Evolutionary conservation across 2,329 filamentous ascomycete genomes (phyloP), one percentile per base, ranked within the genome.

Genomic region (Aureobasidium sp.): DNA sequence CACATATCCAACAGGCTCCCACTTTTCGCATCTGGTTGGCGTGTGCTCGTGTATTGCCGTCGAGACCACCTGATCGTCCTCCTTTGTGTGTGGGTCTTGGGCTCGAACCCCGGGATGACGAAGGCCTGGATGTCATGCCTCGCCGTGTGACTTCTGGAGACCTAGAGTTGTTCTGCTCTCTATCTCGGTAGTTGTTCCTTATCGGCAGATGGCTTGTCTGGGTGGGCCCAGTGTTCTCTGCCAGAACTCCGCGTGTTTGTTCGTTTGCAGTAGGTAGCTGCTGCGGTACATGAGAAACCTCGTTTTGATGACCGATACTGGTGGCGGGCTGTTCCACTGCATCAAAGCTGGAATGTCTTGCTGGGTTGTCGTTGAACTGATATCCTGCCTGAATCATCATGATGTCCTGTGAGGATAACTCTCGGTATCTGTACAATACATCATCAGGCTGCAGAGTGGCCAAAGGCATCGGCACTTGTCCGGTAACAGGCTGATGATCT

Each of bases 1-100:
- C 74, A 63, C 78, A 80, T 31, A 77, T 73, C 78, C 78, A 80
- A 62, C 78, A 80, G 11, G 77, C 76, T 25, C 75, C 74, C 8
- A 74, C 72, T 59, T 77, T 77, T 15, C 78, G 75, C 77, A 79
- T 78, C 44, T 74, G 71, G 53, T 76, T 73, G 45, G 74, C 77
- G 57, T 75, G 73, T 63, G 74, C 74, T 69, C 74, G 69, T 64
- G 73, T 69, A 37, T 74, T 73, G 47, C 72, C 75, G 48, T 72
- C 70, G 52, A 77, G 72, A 2, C 68, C 69, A 22, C 68, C 70
- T 64, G 68, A 73, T 8, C 63, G 59, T 8, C 47, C 49, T 29
- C 58, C 58, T 14, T 53, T 52, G 20, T 52, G 44, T n/a, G 27
- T 7, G 29, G 36, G n/a, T 39, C 27, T 61, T 14, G 47, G 48